These are phyloP conservation scores for Leucogyrophana mollusca DNA, from an alignment of 768 basidiomycete genomes.

Conservation along the genomic window DNA sequence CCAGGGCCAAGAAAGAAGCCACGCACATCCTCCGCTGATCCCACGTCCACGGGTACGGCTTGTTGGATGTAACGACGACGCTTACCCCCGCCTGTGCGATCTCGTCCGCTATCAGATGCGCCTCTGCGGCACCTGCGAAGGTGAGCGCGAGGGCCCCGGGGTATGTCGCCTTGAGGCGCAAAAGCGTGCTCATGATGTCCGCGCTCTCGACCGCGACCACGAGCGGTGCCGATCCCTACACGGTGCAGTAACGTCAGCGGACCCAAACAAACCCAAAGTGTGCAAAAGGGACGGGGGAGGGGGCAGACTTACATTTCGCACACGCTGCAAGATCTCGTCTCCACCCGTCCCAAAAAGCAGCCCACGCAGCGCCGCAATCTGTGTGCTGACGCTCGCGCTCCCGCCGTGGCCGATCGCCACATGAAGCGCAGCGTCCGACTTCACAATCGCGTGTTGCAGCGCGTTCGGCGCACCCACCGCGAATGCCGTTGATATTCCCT, in stretches of 20 bases:
- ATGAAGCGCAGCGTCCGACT: constrained; percentile 63
- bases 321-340: constrained; percentile 23
- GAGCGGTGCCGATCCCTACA: constrained; percentile 62
- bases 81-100: constrained; percentile 65
- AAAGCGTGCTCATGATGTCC: constrained; percentile 70
- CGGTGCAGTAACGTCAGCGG: too few relatives aligned
- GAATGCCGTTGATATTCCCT: constrained; percentile 63
- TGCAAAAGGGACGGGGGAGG: too few relatives aligned
- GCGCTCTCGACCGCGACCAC: constrained; percentile 67
- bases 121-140: constrained; percentile 61
- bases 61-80: constrained; percentile 63
- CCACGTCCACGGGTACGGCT: constrained; percentile 68
- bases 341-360: constrained; percentile 57
- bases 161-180: constrained; percentile 67
- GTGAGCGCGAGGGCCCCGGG: constrained; percentile 62
- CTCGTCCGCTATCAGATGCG: constrained; percentile 65
- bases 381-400: constrained; percentile 58
- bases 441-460: constrained; percentile 59
- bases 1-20: background rate
- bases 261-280: background rate
- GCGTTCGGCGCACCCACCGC: constrained; percentile 55
- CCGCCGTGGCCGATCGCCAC: constrained; percentile 45
- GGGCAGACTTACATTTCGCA: constrained; percentile 16
- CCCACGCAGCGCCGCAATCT: constrained; percentile 62
- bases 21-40: constrained; percentile 61